Conservation (phyloP, 305 asterid species). For the Solanum hybrid region DNA sequence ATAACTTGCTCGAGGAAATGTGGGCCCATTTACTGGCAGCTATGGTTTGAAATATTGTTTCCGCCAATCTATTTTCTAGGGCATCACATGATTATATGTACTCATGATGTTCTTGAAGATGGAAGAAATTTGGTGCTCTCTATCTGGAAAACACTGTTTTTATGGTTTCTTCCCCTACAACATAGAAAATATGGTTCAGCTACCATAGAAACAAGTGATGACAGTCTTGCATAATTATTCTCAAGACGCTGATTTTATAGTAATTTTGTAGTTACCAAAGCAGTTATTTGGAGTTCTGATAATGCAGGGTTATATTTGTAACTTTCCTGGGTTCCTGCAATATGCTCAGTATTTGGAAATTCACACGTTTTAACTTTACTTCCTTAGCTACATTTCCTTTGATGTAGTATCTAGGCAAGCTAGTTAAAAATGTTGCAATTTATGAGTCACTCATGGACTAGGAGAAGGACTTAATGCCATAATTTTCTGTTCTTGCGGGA, state of each 20-base stretch:
- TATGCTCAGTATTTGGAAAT: not conserved
- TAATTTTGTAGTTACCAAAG: not conserved
- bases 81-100: not conserved
- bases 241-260: not conserved
- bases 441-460: not conserved
- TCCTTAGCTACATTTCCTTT: not conserved
- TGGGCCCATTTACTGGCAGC: not conserved
- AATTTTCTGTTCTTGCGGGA: not conserved
- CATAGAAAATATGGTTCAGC: not conserved
- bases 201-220: not conserved
- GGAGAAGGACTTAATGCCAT: not conserved
- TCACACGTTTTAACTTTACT: not conserved
- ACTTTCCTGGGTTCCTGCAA: not conserved
- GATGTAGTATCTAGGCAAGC: not conserved
- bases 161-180: not conserved
- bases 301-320: not conserved
- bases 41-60: not conserved
- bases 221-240: not conserved
- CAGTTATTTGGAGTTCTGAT: not conserved
- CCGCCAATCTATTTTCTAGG: not conserved
- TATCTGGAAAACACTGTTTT: not conserved
- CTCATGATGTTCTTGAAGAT: not conserved
- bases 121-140: not conserved
- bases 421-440: not conserved
- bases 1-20: not conserved